phyloP scores from a whole-genome alignment of 2,329 filamentous ascomycete species.

The Trichoderma semiorbis region DNA sequence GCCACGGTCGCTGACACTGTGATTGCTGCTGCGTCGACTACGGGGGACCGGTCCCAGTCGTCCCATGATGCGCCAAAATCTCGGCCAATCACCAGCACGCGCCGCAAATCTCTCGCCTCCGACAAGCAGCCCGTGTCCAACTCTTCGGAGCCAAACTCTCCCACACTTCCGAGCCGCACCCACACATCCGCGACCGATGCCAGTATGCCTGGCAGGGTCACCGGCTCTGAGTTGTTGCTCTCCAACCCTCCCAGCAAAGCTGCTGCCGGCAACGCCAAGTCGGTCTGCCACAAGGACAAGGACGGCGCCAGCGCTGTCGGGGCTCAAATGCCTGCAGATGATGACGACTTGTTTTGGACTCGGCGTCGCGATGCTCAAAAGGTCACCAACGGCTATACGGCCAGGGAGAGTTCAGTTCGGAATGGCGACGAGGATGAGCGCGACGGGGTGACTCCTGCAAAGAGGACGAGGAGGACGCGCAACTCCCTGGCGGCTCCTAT shows the following conservation, averaged over 20 bases:
- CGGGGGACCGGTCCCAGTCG: constrained; percentile 24
- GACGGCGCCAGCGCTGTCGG: constrained; percentile 24
- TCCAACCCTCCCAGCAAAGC: constrained; percentile 23
- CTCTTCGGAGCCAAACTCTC: constrained; percentile 37
- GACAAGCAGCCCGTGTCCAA: constrained; percentile 36
- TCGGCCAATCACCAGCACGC: constrained; percentile 39
- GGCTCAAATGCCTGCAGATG: constrained; percentile 29
- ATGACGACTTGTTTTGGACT: constrained; percentile 34
- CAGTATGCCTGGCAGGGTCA: constrained; percentile 41
- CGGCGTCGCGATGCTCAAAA: constrained; percentile 38
- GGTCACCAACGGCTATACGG: constrained; percentile 36
- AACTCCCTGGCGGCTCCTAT: constrained; percentile 33
- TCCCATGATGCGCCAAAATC: constrained; percentile 37
- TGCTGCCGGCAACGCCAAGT: constrained; percentile 16
- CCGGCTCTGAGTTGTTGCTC: constrained; percentile 31
- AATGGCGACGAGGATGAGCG: constrained; percentile 26
- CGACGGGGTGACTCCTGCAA: constrained; percentile 31
- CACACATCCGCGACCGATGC: constrained; percentile 30
- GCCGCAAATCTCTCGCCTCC: constrained; percentile 39
- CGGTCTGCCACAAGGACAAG: constrained; percentile 25
- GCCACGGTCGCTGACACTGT: constrained; percentile 21
- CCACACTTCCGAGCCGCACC: constrained; percentile 26
- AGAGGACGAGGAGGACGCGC: constrained; percentile 35
- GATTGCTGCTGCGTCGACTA: constrained; percentile 19
- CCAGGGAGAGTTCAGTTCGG: constrained; percentile 40